These are phyloP conservation scores for Colletotrichum somersetense DNA, from an alignment of 2,329 filamentous ascomycete species.

Conservation along the genomic window DNA sequence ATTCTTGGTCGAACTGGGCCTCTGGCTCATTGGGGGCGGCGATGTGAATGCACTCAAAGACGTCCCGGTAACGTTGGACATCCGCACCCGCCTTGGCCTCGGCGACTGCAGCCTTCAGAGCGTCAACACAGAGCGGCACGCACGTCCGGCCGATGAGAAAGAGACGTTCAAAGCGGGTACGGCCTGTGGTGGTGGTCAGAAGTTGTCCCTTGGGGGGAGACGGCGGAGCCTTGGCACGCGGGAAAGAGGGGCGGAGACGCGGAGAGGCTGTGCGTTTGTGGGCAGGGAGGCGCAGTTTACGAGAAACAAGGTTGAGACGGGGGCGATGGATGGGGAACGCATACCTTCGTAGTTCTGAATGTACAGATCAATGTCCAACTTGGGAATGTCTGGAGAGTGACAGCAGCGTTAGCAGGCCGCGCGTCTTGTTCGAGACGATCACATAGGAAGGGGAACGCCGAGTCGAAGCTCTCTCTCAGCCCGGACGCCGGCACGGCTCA, in stretches of 20 bases:
- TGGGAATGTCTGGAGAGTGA: slow-evolving; percentile 63
- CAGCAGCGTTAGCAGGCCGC: slow-evolving; percentile 35
- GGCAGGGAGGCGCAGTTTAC: slow-evolving; percentile 31
- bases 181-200: slow-evolving; percentile 64
- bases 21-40: slow-evolving; percentile 77
- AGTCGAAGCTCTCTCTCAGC: slow-evolving; percentile 16
- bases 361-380: slow-evolving; percentile 92
- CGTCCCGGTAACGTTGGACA: slow-evolving; percentile 76
- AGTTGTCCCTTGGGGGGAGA: slow-evolving; percentile 2
- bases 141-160: slow-evolving; percentile 85
- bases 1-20: slow-evolving; percentile 75
- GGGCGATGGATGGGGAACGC: slow-evolving; percentile 41
- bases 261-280: slow-evolving; percentile 30
- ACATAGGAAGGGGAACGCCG: slow-evolving; percentile 12
- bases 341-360: slow-evolving; percentile 88
- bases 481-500: slow-evolving; percentile 23
- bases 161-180: slow-evolving; percentile 84
- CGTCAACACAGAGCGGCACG: slow-evolving; percentile 80
- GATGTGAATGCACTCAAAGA: slow-evolving; percentile 73
- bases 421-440: slow-evolving; percentile 37
- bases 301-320: slow-evolving; percentile 32
- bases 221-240: slow-evolving; percentile 35
- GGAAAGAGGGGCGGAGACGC: slow-evolving; percentile 27
- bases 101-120: slow-evolving; percentile 79
- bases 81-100: slow-evolving; percentile 85